Percentiles rank a stretch among this genome's conserved stretches.
Conservation (phyloP, 1,284 basidiomycete species). For the Pascua sp. region DNA sequence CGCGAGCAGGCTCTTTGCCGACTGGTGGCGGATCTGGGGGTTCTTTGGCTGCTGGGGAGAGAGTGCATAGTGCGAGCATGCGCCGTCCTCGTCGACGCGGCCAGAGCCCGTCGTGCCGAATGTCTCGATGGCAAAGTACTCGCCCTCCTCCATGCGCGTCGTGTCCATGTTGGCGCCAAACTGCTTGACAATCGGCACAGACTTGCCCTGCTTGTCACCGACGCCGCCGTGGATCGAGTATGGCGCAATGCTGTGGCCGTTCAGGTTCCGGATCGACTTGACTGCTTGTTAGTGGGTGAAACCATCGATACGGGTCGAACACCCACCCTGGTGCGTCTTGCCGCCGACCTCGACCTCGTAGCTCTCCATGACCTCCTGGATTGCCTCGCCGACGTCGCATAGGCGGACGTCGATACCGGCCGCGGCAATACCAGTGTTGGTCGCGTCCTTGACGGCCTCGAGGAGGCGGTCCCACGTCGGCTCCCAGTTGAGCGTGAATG, state of each 20-base stretch:
- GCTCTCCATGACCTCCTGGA: slow-evolving; percentile 99
- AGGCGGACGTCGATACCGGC: slow-evolving; percentile 94
- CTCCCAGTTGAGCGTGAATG: slow-evolving; percentile 88
- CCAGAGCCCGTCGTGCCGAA: slow-evolving; percentile 97
- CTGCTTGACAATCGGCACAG: slow-evolving; percentile 84
- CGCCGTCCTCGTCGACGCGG: slow-evolving; percentile 86
- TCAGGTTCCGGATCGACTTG: slow-evolving; percentile 84
- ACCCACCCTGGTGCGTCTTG: slow-evolving; percentile 73
- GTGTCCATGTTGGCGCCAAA: slow-evolving; percentile 59
- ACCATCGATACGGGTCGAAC: too few species aligned
- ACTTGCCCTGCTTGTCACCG: slow-evolving; percentile 59
- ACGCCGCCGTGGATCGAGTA: slow-evolving; percentile 78
- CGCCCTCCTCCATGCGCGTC: slow-evolving; percentile 98
- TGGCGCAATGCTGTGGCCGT: slow-evolving; percentile 83
- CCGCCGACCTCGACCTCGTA: slow-evolving; percentile 92
- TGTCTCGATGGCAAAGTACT: slow-evolving; percentile 98
- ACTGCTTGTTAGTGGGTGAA: slow-evolving; percentile 55
- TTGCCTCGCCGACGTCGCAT: slow-evolving; percentile 84
- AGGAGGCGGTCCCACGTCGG: slow-evolving; percentile 85
- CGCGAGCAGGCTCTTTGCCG: slow-evolving; percentile 79
- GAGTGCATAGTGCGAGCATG: slow-evolving; percentile 86
- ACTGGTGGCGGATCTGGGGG: slow-evolving; percentile 59
- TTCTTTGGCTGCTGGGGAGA: slow-evolving; percentile 32
- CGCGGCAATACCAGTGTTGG: slow-evolving; percentile 83
- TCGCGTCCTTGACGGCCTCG: slow-evolving; percentile 89